Conservation (phyloP, 1,284 basidiomycete genomes). For the Cryptococcus sp. region DNA sequence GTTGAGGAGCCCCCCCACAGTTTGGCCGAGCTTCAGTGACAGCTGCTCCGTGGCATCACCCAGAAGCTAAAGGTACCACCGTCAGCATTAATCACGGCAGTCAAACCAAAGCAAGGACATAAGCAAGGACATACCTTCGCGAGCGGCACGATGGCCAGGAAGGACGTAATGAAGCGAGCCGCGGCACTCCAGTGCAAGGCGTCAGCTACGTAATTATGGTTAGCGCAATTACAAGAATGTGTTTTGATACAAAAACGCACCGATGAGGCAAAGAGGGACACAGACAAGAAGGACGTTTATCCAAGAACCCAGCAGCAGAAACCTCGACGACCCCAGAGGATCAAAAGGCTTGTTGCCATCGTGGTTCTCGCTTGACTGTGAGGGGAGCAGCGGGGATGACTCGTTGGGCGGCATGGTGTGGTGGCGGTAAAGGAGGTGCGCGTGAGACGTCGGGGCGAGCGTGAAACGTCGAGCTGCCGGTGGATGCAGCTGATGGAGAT, state of each 20-base stretch:
- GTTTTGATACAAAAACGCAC: slow-evolving; percentile 52
- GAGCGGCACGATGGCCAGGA: slow-evolving; percentile 82
- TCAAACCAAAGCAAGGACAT: slow-evolving; percentile 1
- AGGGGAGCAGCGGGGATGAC: slow-evolving; percentile 9
- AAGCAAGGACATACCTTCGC: slow-evolving; percentile 58
- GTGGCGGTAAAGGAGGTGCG: too few species aligned
- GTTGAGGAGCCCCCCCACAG: slow-evolving; percentile 78
- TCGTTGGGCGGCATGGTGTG: slow-evolving; percentile 12
- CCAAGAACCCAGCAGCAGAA: slow-evolving; percentile 66
- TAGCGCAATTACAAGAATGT: background rate
- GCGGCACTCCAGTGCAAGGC: slow-evolving; percentile 66
- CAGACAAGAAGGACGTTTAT: slow-evolving; percentile 74
- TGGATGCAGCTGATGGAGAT: too few species aligned
- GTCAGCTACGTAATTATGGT: slow-evolving; percentile 30
- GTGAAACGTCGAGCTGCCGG: too few species aligned
- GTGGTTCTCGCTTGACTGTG: background rate
- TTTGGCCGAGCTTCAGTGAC: slow-evolving; percentile 72
- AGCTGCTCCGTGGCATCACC: slow-evolving; percentile 86
- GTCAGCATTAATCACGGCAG: background rate
- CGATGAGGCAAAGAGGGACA: slow-evolving; percentile 65
- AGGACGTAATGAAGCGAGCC: slow-evolving; percentile 75
- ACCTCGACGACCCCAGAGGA: slow-evolving; percentile 58
- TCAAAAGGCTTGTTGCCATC: slow-evolving; percentile 21
- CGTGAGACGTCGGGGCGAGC: too few species aligned
- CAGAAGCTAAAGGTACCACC: slow-evolving; percentile 22